Evolutionary conservation across 1,284 basidiomycete species (phyloP).

Genomic region (Austroboletus niveus): DNA sequence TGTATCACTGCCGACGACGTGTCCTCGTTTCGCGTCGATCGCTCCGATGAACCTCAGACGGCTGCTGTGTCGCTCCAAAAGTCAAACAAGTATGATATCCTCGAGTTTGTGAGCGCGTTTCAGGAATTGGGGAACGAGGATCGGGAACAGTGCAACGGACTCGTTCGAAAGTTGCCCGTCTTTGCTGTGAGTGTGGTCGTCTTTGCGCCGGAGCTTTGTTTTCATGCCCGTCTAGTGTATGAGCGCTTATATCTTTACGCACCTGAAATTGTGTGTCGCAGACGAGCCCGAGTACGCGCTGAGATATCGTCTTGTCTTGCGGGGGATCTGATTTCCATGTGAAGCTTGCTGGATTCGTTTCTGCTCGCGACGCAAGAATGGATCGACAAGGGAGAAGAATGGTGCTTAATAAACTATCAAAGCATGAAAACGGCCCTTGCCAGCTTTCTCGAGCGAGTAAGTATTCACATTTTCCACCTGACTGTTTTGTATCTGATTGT

Average conservation of each 20-base stretch:
- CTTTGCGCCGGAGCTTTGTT: background rate
- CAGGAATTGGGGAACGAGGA: slow-evolving; percentile 10
- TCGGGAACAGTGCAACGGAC: slow-evolving; percentile 16
- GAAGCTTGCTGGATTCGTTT: slow-evolving; percentile 23
- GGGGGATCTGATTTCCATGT: background rate
- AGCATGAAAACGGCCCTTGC: slow-evolving; percentile 17
- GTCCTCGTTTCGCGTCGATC: slow-evolving; percentile 22
- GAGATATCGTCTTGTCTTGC: background rate
- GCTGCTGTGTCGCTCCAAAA: slow-evolving; percentile 21
- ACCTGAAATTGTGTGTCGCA: slow-evolving; percentile 24
- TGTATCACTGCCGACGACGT: slow-evolving; percentile 24
- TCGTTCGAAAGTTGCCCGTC: slow-evolving; percentile 21
- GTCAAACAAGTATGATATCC: slow-evolving; percentile 22
- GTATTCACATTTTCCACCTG: background rate
- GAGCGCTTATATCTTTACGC: slow-evolving; percentile 24
- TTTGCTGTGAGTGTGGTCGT: slow-evolving; percentile 22
- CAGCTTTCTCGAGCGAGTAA: slow-evolving; percentile 19
- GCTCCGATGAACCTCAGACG: slow-evolving; percentile 21
- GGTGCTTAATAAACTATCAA: slow-evolving; percentile 28
- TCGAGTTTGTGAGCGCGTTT: slow-evolving; percentile 19
- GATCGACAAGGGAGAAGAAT: slow-evolving; percentile 21
- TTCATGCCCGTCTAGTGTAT: slow-evolving; percentile 17
- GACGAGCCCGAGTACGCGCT: slow-evolving; percentile 15
- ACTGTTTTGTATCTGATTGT: slow-evolving; percentile 3
- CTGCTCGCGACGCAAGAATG: slow-evolving; percentile 15